phyloP scores from a whole-genome alignment of 305 asterid genomes.

The Vinca major region DNA sequence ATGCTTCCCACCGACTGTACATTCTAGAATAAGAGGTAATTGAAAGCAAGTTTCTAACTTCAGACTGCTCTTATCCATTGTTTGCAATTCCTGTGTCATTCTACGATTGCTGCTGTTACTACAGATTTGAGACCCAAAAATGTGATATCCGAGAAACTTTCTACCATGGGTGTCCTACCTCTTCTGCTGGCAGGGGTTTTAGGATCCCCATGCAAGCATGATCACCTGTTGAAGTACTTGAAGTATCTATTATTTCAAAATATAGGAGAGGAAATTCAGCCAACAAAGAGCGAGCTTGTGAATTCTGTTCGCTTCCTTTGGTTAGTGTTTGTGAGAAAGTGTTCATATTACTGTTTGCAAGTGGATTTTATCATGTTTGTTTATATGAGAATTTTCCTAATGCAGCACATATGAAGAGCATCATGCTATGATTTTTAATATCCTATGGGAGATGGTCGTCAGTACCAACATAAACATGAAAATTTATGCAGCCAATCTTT shows the following conservation, averaged over 20 bases:
- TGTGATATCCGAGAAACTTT: constrained; percentile 57
- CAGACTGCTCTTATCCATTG: not conserved
- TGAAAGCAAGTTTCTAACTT: constrained; percentile 2
- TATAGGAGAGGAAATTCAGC: constrained; percentile 52
- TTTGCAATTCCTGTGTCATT: not conserved
- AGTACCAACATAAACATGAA: constrained; percentile 61
- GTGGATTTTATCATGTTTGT: constrained; percentile 11
- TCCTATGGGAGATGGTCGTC: constrained; percentile 95
- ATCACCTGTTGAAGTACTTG: constrained; percentile 57
- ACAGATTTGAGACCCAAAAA: constrained; percentile 78
- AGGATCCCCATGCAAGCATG: constrained; percentile 70
- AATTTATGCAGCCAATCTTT: constrained; percentile 70
- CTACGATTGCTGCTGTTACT: constrained; percentile 9
- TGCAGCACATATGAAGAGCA: constrained; percentile 86
- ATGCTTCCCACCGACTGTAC: constrained; percentile 50
- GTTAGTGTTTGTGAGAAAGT: constrained; percentile 31
- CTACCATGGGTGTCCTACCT: constrained; percentile 77
- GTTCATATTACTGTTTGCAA: constrained; percentile 12
- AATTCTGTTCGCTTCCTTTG: constrained; percentile 90
- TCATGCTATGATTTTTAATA: constrained; percentile 76
- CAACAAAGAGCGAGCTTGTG: constrained; percentile 57
- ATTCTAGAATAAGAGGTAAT: constrained; percentile 58
- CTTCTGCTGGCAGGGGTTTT: constrained; percentile 91
- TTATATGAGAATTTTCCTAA: not conserved
- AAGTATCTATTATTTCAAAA: constrained; percentile 59